These are phyloP conservation scores for Scheffersomyces amazonensis DNA, from an alignment of 805 yeast genomes.

Conservation along the genomic window DNA sequence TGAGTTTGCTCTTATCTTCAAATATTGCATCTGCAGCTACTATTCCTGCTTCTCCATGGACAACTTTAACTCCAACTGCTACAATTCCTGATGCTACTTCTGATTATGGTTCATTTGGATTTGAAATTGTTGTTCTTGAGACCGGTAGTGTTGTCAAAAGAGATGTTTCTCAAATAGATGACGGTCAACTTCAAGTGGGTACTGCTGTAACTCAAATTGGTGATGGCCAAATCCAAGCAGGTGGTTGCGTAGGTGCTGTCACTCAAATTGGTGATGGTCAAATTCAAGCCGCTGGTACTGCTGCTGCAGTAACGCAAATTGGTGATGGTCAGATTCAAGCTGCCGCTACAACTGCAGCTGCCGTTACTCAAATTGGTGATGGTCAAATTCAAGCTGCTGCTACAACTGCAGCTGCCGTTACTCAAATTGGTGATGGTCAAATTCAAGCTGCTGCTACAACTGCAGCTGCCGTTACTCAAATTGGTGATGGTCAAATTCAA, in stretches of 20 bases:
- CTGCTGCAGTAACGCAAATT: conserved; percentile 27
- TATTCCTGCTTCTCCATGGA: conserved; percentile 25
- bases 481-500: conserved; percentile 47
- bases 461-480: conserved; percentile 24
- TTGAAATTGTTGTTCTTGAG: conserved; percentile 18
- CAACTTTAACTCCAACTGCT: conserved; percentile 28
- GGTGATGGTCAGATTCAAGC: conserved; percentile 35
- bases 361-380: conserved; percentile 35
- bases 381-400: conserved; percentile 43
- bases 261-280: conserved; percentile 41
- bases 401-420: conserved; percentile 23
- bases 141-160: conserved; percentile 13
- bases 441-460: conserved; percentile 20
- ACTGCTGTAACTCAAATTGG: conserved; percentile 37
- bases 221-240: conserved; percentile 44
- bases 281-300: conserved; percentile 1
- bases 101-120: conserved; percentile 29
- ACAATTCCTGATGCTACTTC: conserved; percentile 24
- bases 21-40: conserved; percentile 10
- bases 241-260: conserved; percentile 16
- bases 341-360: conserved; percentile 14
- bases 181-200: conserved; percentile 42
- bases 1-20: neutral
- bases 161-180: conserved; percentile 34
- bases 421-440: conserved; percentile 33